Base-by-base conservation (phyloP, 1,284 basidiomycete species). In the Melampsora americana region DNA sequence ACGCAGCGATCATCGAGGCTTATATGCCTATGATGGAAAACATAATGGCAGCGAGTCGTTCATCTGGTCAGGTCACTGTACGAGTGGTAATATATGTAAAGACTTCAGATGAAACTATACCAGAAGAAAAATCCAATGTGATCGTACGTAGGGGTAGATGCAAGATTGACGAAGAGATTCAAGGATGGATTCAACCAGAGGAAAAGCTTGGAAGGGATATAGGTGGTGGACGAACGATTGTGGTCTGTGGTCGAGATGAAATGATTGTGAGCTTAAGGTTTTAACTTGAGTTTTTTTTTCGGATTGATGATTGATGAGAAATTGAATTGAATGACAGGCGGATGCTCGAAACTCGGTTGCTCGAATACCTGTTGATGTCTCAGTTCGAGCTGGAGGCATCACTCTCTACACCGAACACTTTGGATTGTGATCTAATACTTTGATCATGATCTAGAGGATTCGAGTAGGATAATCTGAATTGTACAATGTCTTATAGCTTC, bases 221-320 rank as follows among this genome's bases (percentile, higher is more conserved):
- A 32, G 64, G 64, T 66, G 39, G 30, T 44, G 64, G 64, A 28
- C 14, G n/a, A 18, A 28, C 23, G 2, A 32, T 66, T 20, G 39
- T 66, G 12, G 64, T 42, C 32, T 66, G 64, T 44, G 64, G 64
- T 16, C 64, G 26, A 12, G 26, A 66, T n/a, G 32, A 66, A 42
- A 39, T 66, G 30, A 44, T 66, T 66, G 64, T 66, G 16, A 66
- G 64, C 35, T 44, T 62, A 28, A 4, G 26, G 28, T 35, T 62
- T 62, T 16, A 20, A 53, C 14, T 53, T 20, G 12, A 20, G 3
- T 53, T 5, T 5, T 53, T 20, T 23, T 23, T 53, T 53, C 5
- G 12, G 16, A 20, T 53, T 53, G 4, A 53, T 20, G 4, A 53
- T 23, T 20, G 23, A 18, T 16, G 50, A 53, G 50, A 23, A 16